Base-by-base conservation (phyloP, 2,329 filamentous ascomycete species). In the Pseudocercospora crystallina region DNA sequence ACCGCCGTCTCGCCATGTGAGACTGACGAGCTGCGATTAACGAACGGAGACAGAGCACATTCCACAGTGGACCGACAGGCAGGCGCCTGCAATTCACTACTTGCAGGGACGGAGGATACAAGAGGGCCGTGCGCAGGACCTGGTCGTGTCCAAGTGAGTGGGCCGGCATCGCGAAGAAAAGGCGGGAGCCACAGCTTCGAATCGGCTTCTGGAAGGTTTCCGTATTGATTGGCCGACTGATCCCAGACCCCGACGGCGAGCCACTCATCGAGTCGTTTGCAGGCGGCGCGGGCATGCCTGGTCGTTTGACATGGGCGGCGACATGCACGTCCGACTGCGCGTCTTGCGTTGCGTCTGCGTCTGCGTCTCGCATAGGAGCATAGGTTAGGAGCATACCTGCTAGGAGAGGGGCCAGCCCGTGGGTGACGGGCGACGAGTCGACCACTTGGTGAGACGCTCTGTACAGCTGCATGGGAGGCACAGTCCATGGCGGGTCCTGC, bases 181-280 rank as follows among this genome's bases (percentile, higher is more conserved):
- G 43, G 43, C 43, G 43, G 34, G 33, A 33, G 43, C 32, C 7
- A 38, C 35, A 38, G 43, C 43, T 46, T 46, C 43, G 43, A 46
- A 31, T 26, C 32, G 12, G 15, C 43, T 46, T 46, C 43, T n/a
- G 15, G 43, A 46, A 46, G 43, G 20, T 26, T 26, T 26, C 20
- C 20, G 20, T 4, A 26, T 26, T 26, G 20, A 26, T 26, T 26
- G 20, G 20, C 20, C 20, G 20, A 26, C 3, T 26, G 20, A 26
- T 26, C 20, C 20, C 20, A 26, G 13, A 38, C 35, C 9, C 13
- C 38, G 33, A 33, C 33, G 20, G 35, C 38, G 17, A 26, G 34
- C 43, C 32, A 35, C 20, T 26, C n/a, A n/a, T n/a, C 20, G 20
- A 45, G 32, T 15, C 33, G 8, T 33, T 13, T 26, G 43, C 31